Evolutionary conservation across 1,139 yeast species (phyloP), one percentile per base, ranked within the genome.

Genomic region (Zygosaccharomyces sapae): DNA sequence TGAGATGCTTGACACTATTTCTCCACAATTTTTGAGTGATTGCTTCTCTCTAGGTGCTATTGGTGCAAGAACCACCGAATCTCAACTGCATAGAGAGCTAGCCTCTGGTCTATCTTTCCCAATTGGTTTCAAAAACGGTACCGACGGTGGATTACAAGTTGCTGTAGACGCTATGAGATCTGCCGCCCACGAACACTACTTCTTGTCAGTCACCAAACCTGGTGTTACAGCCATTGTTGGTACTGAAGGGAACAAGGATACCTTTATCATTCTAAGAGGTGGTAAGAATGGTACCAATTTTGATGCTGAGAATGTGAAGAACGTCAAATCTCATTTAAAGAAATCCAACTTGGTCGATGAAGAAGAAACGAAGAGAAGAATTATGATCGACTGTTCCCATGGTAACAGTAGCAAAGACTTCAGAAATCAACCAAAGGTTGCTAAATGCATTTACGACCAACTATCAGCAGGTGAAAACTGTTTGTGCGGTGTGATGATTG

Each of bases 91-190:
- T 70, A 84, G 97, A 70, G 97, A 90, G 67, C 78, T 90, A 59
- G 95, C 97, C 8, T 88, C 96, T 2, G 97, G 97, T 34, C 75
- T 90, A 43, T 86, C 95, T n/a, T 90, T 90, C 88, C 97, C 97
- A 43, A 87, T 90, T 46, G 97, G 97, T 40, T 90, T 90, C 83
- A 90, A 90, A 69, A 90, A 90, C 66, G 97, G 97, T 64, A 90
- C 97, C 35, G 97, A 90, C 66, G 97, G 97, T 63, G 80, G 89
- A 41, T 71, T 90, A 47, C 88, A 86, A 53, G 97, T 90, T 49
- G 95, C 97, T 34, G 76, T 92, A 51, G 98, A 92, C 66, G 98
- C 97, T 41, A 79, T 89, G 68, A 79, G 89, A 63, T 94, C 97
- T 39, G 95, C 97, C 33, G 74, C 90, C 36, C 88, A 86, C 67